Evolutionary conservation across 192 early-diverging fungal species (phyloP).

Genomic region (Rhizoclosmatium globosum): DNA sequence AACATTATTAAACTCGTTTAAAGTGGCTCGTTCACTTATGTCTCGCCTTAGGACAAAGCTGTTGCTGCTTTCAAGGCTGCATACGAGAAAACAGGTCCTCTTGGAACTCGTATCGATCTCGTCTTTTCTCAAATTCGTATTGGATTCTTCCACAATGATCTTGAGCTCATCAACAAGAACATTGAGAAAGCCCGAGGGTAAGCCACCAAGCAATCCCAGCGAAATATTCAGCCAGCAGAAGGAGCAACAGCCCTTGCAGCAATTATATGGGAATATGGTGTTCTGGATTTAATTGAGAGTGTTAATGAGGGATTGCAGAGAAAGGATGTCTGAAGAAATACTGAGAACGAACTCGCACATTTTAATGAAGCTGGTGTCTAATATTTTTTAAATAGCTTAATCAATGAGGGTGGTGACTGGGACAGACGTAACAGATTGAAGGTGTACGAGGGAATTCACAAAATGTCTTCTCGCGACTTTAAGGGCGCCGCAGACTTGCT

Average conservation of each 20-base stretch:
- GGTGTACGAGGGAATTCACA: conserved; percentile 93
- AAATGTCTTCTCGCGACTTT: conserved; percentile 95
- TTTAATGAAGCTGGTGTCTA: background rate
- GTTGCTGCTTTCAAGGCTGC: conserved; percentile 82
- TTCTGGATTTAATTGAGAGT: no score
- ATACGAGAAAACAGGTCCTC: conserved; percentile 86
- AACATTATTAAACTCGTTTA: background rate
- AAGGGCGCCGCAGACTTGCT: conserved; percentile 90
- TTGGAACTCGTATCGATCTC: conserved; percentile 94
- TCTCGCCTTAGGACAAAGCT: conserved; percentile 77
- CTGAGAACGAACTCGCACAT: background rate
- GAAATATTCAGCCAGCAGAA: background rate
- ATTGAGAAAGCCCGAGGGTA: conserved; percentile 83
- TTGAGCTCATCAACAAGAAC: conserved; percentile 77
- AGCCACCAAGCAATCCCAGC: background rate
- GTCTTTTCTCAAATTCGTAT: conserved; percentile 91
- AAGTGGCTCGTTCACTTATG: background rate
- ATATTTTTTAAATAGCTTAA: conserved; percentile 66
- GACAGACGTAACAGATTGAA: conserved; percentile 98
- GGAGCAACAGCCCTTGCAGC: no score
- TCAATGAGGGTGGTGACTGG: conserved; percentile 99
- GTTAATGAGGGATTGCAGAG: no score
- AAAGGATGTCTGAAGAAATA: no score
- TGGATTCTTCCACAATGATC: conserved; percentile 92
- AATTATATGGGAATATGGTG: no score